phyloP scores from a whole-genome alignment of 257 asterid species.

The Marsdenia floribunda region DNA sequence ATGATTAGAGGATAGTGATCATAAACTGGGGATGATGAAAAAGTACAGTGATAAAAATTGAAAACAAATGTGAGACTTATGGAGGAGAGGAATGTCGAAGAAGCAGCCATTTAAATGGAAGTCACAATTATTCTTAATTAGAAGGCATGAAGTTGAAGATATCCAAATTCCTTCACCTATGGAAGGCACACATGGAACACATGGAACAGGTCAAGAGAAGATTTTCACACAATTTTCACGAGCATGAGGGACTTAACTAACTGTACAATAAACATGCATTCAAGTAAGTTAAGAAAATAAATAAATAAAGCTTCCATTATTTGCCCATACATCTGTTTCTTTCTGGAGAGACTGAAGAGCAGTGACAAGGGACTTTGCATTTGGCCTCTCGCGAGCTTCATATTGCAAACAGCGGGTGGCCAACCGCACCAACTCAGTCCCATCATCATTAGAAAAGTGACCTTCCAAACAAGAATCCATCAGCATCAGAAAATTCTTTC shows the following conservation, averaged over 20 bases:
- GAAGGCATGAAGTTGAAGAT: no score
- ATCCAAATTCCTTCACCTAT: no score
- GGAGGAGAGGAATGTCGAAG: not conserved
- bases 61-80: not conserved
- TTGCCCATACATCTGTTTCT: slow-evolving; percentile 52
- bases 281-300: not conserved
- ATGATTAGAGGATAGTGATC: not conserved
- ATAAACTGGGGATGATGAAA: not conserved
- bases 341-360: slow-evolving; percentile 67
- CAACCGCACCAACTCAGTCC: slow-evolving; percentile 75
- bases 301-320: not conserved
- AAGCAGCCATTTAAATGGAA: not conserved
- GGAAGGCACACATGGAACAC: not conserved
- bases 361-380: slow-evolving; percentile 60
- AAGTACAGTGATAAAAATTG: not conserved
- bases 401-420: slow-evolving; percentile 87
- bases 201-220: not conserved
- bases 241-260: not conserved
- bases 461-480: slow-evolving; percentile 95
- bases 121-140: not conserved
- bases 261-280: not conserved
- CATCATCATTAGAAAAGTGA: slow-evolving; percentile 80
- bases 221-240: not conserved
- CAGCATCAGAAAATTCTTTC: slow-evolving; percentile 65
- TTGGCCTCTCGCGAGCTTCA: slow-evolving; percentile 94